These are phyloP conservation scores for Boletus edulis DNA, from an alignment of 768 basidiomycete genomes.

Conservation along the genomic window DNA sequence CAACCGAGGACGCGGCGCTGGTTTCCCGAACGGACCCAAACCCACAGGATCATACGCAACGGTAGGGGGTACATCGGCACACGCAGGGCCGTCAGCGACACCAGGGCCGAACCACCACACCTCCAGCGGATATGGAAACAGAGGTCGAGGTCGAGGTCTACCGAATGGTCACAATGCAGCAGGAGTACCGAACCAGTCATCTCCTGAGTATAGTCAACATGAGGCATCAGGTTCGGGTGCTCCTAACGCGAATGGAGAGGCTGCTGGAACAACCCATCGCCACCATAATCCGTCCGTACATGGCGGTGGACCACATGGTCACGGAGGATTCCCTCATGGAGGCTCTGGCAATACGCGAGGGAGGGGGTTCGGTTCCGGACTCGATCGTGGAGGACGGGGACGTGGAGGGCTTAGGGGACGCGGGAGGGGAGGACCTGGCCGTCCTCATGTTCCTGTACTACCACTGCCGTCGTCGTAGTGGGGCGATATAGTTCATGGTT, in stretches of 20 bases:
- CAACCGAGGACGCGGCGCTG: constrained; percentile 41
- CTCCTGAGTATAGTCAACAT: neutral
- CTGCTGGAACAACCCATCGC: neutral
- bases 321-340: constrained; percentile 28
- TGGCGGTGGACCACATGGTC: constrained; percentile 27
- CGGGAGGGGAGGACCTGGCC: constrained; percentile 26
- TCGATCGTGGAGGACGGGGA: constrained; percentile 35
- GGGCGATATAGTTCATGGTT: no score
- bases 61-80: neutral
- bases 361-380: constrained; percentile 27
- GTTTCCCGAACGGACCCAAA: constrained; percentile 12
- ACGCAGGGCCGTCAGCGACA: neutral
- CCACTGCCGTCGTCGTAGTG: constrained; percentile 9
- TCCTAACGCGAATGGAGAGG: constrained; percentile 5
- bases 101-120: neutral
- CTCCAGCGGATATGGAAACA: neutral
- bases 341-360: constrained; percentile 27
- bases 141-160: constrained; percentile 8
- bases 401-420: constrained; percentile 32
- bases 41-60: constrained; percentile 7
- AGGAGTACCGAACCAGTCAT: neutral
- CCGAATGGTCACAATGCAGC: constrained; percentile 8
- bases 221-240: neutral
- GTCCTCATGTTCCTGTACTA: neutral
- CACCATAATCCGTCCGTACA: constrained; percentile 20